phyloP scores from a whole-genome alignment of 306 rosid genomes.

The Trifolium repens region DNA sequence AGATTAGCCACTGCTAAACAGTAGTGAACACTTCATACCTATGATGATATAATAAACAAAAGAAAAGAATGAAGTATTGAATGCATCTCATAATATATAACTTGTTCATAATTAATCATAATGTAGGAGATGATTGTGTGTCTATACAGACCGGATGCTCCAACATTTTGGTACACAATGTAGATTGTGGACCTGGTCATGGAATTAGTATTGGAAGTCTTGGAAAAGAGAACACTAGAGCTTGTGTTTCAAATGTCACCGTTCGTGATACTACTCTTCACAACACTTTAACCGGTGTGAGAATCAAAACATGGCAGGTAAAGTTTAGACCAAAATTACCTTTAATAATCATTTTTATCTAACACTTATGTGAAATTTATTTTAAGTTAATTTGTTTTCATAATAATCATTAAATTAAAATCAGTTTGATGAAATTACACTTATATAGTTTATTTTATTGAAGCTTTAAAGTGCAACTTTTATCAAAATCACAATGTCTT shows the following conservation, averaged over 20 bases:
- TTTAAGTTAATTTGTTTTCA: no score
- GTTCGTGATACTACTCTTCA: slow-evolving; percentile 65
- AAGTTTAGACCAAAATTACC: not conserved
- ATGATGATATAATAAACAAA: no score
- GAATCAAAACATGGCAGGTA: slow-evolving; percentile 96
- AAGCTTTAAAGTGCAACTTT: no score
- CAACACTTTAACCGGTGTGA: slow-evolving; percentile 68
- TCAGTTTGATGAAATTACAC: no score
- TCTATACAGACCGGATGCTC: slow-evolving; percentile 83
- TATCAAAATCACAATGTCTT: no score
- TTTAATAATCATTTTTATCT: not conserved
- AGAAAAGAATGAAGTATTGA: not conserved
- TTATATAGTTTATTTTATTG: no score
- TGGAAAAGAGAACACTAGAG: slow-evolving; percentile 67
- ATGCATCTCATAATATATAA: no score
- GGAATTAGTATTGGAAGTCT: slow-evolving; percentile 77
- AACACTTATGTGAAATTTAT: not conserved
- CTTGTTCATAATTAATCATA: not conserved
- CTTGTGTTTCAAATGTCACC: slow-evolving; percentile 79
- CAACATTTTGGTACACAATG: slow-evolving; percentile 59
- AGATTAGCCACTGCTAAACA: no score
- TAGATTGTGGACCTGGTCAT: slow-evolving; percentile 81
- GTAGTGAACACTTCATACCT: no score
- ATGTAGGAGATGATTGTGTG: slow-evolving; percentile 77
- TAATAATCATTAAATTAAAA: no score